Evolutionary conservation across 2,329 filamentous ascomycete genomes (phyloP), one percentile per base, ranked within the genome.

Genomic region (Thermothelomyces thermophilus): DNA sequence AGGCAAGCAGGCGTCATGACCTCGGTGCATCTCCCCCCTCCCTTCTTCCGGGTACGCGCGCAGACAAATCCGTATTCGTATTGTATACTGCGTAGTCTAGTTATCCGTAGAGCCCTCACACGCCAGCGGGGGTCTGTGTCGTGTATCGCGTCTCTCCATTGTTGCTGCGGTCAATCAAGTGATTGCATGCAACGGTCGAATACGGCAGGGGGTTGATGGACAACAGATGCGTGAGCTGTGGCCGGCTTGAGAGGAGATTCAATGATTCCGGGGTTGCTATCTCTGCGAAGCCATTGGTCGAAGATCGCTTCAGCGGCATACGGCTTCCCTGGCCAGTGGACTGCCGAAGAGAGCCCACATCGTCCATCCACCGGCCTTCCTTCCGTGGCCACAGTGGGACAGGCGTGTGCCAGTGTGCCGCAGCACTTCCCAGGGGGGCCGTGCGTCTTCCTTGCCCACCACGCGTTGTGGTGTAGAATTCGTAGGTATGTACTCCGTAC

Each of bases 281-380:
- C 31, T n/a, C 8, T 36, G 11, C 10, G 41, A 20, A n/a, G 33
- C 48, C 19, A 51, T 46, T 49, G 49, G 48, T 26, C 30, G 36
- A 44, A 42, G 14, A 31, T 14, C 26, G n/a, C 34, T 22, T 44
- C 39, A 41, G 46, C 42, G 43, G 31, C 14, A 33, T 33, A 13
- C 34, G 41, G 40, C 20, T 35, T 24, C 19, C 42, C 22, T 39
- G 16, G 16, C 41, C 37, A 46, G 35, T 45, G 51, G 24, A 22
- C 5, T 16, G 26, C 17, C 10, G 20, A 11, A 28, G 4, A n/a
- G n/a, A 35, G 35, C 28, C 36, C 45, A 35, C 44, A n/a, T n/a
- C n/a, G n/a, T n/a, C n/a, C n/a, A n/a, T n/a, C 24, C 35, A 33
- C n/a, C 24, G 17, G 20, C 17, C 24, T 16, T 19, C 14, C 2